These are phyloP conservation scores for Sphaerobolus stellatus DNA, from an alignment of 1,284 basidiomycete species.

Conservation along the genomic window DNA sequence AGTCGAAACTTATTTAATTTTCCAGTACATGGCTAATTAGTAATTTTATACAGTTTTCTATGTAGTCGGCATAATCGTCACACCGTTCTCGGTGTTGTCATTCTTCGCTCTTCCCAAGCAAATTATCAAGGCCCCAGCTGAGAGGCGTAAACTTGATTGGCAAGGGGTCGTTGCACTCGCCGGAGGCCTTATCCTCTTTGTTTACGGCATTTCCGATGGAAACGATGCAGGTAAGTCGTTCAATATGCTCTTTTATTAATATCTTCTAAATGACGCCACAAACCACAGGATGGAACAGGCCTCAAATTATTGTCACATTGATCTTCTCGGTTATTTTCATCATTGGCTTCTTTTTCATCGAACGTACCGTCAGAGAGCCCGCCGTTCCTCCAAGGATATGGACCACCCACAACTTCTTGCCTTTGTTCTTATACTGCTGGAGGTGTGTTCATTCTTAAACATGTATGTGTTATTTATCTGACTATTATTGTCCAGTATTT, in stretches of 20 bases:
- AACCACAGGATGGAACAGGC: conserved; percentile 3
- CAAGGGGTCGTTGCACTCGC: conserved; percentile 7
- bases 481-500: background rate
- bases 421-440: conserved; percentile 15
- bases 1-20: background rate
- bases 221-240: conserved; percentile 8
- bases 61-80: conserved; percentile 10
- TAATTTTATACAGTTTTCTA: conserved; percentile 9
- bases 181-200: conserved; percentile 14
- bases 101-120: conserved; percentile 1
- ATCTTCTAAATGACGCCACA: too few species aligned
- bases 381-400: conserved; percentile 16
- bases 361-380: conserved; percentile 13
- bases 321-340: conserved; percentile 9
- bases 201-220: conserved; percentile 15
- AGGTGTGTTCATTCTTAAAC: conserved; percentile 5
- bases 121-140: background rate
- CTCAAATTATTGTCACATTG: conserved; percentile 8
- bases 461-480: background rate
- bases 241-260: background rate
- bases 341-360: conserved; percentile 9
- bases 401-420: conserved; percentile 10
- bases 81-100: conserved; percentile 8
- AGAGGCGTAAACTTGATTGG: conserved; percentile 8
- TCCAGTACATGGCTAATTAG: background rate